Evolutionary conservation across 2,329 filamentous ascomycete species (phyloP), one percentile per base, ranked within the genome.

Genomic region (Botrytis fragariae): DNA sequence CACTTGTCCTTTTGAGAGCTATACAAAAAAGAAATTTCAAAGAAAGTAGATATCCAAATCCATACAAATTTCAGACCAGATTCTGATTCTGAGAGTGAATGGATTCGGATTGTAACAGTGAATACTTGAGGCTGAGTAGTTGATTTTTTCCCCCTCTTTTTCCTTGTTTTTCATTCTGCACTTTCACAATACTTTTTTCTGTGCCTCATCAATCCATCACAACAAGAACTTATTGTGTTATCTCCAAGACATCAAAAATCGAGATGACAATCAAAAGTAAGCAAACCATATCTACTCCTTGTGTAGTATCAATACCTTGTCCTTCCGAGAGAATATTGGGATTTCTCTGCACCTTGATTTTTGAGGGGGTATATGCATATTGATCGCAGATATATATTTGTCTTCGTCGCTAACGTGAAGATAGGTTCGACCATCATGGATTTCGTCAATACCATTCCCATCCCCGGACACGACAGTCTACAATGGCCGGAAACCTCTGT

Each of bases 401-500:
- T 57, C n/a, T 57, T 29, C n/a, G n/a, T 57, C 51, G n/a, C 51
- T 57, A 29, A 57, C 25, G n/a, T 57, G 7, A 29, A 57, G 3
- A 32, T 18, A 57, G 51, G 6, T 9, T 57, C n/a, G 18, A 29
- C 3, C n/a, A 29, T 7, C 6, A 57, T 57, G 51, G 32, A 29
- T 29, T 3, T 16, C n/a, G 6, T 2, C n/a, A 18, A 3, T 4
- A 18, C 4, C 6, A 8, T 29, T 18, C 51, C 6, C 6, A 57
- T 29, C 18, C 51, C 51, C 3, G 0, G 0, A 9, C 6, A 0
- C 14, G 16, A 1, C 0, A 32, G n/a, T 4, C n/a, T 29, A 0
- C 0, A 1, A 4, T 57, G 7, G 51, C 51, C 51, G 4, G 1
- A 4, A 14, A 3, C 25, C 16, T 6, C 48, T 29, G n/a, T 1